Evolutionary conservation across 768 basidiomycete genomes (phyloP), one percentile per base, ranked within the genome.

Genomic region (Leccinum variicolor): DNA sequence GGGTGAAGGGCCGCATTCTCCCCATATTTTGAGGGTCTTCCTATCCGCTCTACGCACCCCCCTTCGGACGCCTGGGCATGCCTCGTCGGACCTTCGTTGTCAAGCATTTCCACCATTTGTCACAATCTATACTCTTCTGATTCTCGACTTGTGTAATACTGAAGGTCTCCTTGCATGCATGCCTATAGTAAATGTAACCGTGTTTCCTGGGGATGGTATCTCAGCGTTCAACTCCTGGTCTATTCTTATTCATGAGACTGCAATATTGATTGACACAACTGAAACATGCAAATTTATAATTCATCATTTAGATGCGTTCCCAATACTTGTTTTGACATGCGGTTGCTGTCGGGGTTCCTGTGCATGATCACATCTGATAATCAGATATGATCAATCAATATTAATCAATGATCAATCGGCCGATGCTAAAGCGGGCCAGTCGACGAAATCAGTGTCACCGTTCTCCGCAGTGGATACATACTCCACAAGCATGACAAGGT

Each of bases 1-100:
- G 26, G 26, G 23, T 48, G 64, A 82, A 77, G 68, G 41, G 19
- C 8, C 11, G 6, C 11, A 11, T 39, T 28, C 26, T 47, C 13
- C 5, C 19, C 29, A 43, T 36, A 25, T 47, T 14, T 39, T 17
- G 23, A 6, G 23, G 19, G 17, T 50, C 48, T 39, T 14, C n/a
- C 14, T 25, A 19, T 34, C 19, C 25, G 1, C 3, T 34, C 49
- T 7, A 19, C 13, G 36, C 46, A 33, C 45, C 36, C 19, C 4
- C 56, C 29, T 14, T 19, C 49, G 43, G 15, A 39, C 25, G 19
- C 2, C 31, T 6, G 23, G 19, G 51, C 52, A 41, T 54, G 21
- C 29, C 23, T n/a, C 26, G 55, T 49, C 28, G 29, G 36, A 7
- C 45, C 41, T 41, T 39, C 13, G 19, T 45, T 25, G 45, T 23